These are phyloP conservation scores for Metschnikowia anglica DNA, from an alignment of 805 yeast genomes.

Conservation along the genomic window DNA sequence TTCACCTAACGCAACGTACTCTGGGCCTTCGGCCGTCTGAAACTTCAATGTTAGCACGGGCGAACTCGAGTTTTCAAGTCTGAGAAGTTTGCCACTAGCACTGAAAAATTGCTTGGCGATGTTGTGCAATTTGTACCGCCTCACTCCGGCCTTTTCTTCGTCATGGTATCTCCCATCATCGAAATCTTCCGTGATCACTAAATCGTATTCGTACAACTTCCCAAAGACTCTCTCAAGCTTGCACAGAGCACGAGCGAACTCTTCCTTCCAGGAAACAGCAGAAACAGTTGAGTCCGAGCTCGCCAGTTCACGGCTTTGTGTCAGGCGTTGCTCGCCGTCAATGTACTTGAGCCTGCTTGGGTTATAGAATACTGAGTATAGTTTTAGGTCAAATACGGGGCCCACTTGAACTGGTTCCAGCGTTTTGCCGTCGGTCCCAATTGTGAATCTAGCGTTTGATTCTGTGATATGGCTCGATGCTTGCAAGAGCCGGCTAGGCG, in stretches of 20 bases:
- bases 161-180: constrained; percentile 76
- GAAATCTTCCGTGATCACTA: constrained; percentile 55
- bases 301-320: background rate
- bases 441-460: constrained; percentile 32
- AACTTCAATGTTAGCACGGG: constrained; percentile 69
- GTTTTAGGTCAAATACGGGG: constrained; percentile 54
- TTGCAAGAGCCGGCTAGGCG: constrained; percentile 66
- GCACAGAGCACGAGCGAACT: constrained; percentile 55
- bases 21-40: constrained; percentile 13
- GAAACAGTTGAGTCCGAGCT: background rate
- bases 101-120: constrained; percentile 61
- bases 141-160: constrained; percentile 37
- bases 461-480: constrained; percentile 50
- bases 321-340: constrained; percentile 16
- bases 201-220: constrained; percentile 39
- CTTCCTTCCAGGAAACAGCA: constrained; percentile 70
- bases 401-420: constrained; percentile 45
- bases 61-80: constrained; percentile 56
- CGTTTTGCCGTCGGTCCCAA: background rate
- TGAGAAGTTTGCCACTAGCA: constrained; percentile 65
- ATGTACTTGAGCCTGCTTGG: constrained; percentile 42
- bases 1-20: constrained; percentile 26
- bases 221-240: constrained; percentile 32
- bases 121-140: constrained; percentile 37
- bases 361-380: constrained; percentile 64